Percentiles rank a stretch among this genome's conserved stretches.
These are phyloP conservation scores for Zasmidium citrigriseum DNA, from an alignment of 2,329 filamentous ascomycete genomes.

Conservation along the genomic window DNA sequence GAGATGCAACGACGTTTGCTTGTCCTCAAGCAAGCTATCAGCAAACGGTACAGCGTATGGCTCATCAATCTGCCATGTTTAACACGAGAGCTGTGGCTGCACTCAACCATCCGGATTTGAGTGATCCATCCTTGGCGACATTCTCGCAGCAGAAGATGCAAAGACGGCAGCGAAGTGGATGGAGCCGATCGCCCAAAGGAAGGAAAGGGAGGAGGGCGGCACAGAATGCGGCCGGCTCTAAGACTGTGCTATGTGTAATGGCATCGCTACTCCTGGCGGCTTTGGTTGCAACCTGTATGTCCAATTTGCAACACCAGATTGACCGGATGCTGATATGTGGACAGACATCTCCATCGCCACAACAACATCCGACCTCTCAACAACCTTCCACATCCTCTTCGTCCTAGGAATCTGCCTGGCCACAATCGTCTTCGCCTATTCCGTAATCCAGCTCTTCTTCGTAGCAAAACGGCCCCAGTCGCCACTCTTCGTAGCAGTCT, in stretches of 20 bases:
- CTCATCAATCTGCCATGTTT: conserved; percentile 29
- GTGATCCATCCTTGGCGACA: conserved; percentile 27
- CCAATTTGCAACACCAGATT: neutral
- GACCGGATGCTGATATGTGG: neutral
- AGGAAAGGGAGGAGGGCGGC: conserved; percentile 11
- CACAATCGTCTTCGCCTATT: conserved; percentile 79
- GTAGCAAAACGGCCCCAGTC: conserved; percentile 10
- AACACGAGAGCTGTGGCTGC: conserved; percentile 30
- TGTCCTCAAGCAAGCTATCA: conserved; percentile 24
- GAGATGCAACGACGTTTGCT: conserved; percentile 13
- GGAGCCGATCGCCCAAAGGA: conserved; percentile 21
- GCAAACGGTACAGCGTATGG: conserved; percentile 22
- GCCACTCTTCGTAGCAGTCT: conserved; percentile 19
- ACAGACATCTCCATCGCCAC: conserved; percentile 73
- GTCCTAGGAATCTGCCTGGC: conserved; percentile 74
- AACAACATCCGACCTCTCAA: conserved; percentile 62
- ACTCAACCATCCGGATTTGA: conserved; percentile 34
- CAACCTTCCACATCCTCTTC: conserved; percentile 77
- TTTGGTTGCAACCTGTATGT: conserved; percentile 36
- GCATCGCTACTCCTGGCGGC: conserved; percentile 30
- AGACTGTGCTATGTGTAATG: conserved; percentile 24
- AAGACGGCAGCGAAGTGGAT: conserved; percentile 23
- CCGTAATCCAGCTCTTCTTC: conserved; percentile 72
- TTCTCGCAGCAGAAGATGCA: conserved; percentile 30
- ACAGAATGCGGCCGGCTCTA: conserved; percentile 14